Evolutionary conservation across 2,329 filamentous ascomycete species (phyloP), one percentile per base, ranked within the genome.

Genomic region (Botrytis cinerea): DNA sequence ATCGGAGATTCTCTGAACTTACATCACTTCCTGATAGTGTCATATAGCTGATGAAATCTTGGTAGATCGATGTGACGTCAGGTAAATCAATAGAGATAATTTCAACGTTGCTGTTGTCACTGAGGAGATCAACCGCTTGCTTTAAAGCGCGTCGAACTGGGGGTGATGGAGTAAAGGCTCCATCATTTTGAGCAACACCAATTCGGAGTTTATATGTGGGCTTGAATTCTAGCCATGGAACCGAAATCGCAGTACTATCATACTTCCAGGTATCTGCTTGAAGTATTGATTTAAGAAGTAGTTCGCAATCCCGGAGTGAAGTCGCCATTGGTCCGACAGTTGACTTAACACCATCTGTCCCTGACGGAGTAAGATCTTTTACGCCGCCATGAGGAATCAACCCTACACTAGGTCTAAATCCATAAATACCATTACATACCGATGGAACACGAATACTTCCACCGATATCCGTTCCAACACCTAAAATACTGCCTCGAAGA

Each of bases 61-160:
- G 81, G 89, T 87, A 72, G 90, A 81, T 32, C 84, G 84, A 73
- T 87, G 88, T 74, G 46, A 76, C 8, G 12, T 64, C 62, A 2
- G n/a, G n/a, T 20, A 64, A 2, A 64, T 64, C 2, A 10, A 64
- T 57, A 22, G 18, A 1, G 28, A 64, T 46, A 9, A 64, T 22
- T 16, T 32, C 35, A 7, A 64, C 16, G 0, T 32, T 16, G 2
- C 45, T 43, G 18, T 46, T 22, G 2, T 10, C 40, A 46, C 16
- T 2, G 10, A 64, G 40, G 2, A n/a, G 22, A 6, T 64, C 62
- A 20, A 46, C 16, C 22, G 32, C 62, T 16, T 46, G 25, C 18
- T 46, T 46, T 4, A 64, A 46, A 64, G 8, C 46, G 7, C 70
- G 59, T 43, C 25, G 51, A 14, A 71, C 70, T 6, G 70, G 70